Base-by-base conservation (phyloP, 148 eudicot species). In the Spergularia bocconei region DNA sequence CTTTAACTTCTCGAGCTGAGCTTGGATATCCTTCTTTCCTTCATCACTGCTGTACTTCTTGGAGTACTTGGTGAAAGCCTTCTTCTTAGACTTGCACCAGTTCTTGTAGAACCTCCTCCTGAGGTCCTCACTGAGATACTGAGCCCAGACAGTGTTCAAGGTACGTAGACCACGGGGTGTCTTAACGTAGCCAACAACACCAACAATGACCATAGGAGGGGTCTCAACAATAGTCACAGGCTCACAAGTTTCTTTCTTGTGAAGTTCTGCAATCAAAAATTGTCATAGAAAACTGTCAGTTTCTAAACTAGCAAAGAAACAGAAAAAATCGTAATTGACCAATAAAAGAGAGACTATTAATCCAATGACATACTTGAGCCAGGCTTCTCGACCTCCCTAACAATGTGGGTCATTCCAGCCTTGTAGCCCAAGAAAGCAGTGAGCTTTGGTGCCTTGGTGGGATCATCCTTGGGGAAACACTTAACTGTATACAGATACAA, bases 71-170 rank as follows among this genome's bases (percentile, higher is more conserved):
- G 87, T 79, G 66, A 90, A 90, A 8, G 91, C 95, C 91, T 90
- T 90, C 92, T 90, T 90, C 89, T 90, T 90, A 57, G 91, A 86
- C 83, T 90, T 90, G 90, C 87, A 85, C 87, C 87, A 90, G 85
- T 90, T 90, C 88, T 85, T 90, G 89, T 90, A 90, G 78, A 90
- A 88, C 82, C 95, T 90, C 67, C 95, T 86, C 79, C 74, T 88
- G 16, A 90, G 58, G 74, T 88, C 92, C 79, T 90, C 90, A 36
- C 92, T 90, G 36, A 87, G 76, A 77, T 91, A 92, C 79, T 88
- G 96, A 33, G 89, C 92, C 96, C 96, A 91, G 2, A 91, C 96
- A 21, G 96, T 87, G 89, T 91, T 91, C 78, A 91, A 80, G n/a
- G 89, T 85, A 54, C 96, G 91, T 23, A 91, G 76, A 41, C 96